A percentile compares a stretch with the other conserved stretches of the same genome.
Evolutionary conservation across 2,329 filamentous ascomycete species (phyloP).

Genomic region (Aureobasidium sp.): DNA sequence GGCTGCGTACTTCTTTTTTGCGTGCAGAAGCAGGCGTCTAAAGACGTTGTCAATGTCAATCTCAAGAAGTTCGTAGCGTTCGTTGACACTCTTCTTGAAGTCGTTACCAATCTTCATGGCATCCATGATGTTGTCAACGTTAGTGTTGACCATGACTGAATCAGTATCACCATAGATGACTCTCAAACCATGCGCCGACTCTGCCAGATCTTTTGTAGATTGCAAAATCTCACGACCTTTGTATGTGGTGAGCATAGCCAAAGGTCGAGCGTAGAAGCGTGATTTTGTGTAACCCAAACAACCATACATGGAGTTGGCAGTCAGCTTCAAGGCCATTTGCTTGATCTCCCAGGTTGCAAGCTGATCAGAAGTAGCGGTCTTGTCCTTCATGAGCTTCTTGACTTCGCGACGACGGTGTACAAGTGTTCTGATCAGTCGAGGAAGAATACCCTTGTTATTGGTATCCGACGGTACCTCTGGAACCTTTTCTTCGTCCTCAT

Average conservation of each 20-base stretch:
- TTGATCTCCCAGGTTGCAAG: constrained; percentile 97
- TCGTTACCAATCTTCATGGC: constrained; percentile 87
- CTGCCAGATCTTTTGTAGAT: constrained; percentile 91
- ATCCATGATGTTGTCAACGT: constrained; percentile 85
- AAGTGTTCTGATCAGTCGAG: constrained; percentile 82
- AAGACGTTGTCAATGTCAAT: constrained; percentile 99
- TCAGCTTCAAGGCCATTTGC: constrained; percentile 91
- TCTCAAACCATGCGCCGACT: constrained; percentile 72
- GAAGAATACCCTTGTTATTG: constrained; percentile 77
- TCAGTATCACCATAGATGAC: constrained; percentile 99
- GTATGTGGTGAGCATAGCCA: constrained; percentile 92
- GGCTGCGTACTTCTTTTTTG: constrained; percentile 99
- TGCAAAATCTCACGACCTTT: constrained; percentile 96
- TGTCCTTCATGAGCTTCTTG: constrained; percentile 95
- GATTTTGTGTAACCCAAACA: constrained; percentile 96
- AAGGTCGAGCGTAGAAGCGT: constrained; percentile 89
- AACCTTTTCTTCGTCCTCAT: constrained; percentile 77
- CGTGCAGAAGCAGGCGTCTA: constrained; percentile 83
- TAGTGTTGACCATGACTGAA: constrained; percentile 99
- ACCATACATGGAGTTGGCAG: constrained; percentile 99
- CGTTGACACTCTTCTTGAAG: constrained; percentile 92
- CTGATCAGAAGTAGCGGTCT: constrained; percentile 75
- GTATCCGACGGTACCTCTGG: constrained; percentile 72
- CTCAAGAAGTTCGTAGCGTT: constrained; percentile 83
- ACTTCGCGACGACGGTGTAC: constrained; percentile 85